These are phyloP conservation scores for Lepidopterella palustris DNA, from an alignment of 495 filamentous ascomycete species.

Conservation along the genomic window DNA sequence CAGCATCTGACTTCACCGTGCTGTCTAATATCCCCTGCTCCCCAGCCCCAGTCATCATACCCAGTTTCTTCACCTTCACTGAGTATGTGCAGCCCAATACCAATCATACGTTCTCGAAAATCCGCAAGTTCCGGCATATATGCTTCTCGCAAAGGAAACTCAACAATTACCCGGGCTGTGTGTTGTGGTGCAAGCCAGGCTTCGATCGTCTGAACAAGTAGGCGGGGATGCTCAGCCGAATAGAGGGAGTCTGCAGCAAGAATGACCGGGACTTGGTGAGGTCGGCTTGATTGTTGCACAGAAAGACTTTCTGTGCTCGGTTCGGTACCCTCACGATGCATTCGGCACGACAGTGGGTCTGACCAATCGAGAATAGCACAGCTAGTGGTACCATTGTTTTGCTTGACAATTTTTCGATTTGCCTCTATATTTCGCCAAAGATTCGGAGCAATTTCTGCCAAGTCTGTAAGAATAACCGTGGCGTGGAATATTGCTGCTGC, in stretches of 20 bases:
- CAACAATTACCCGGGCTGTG: constrained; percentile 52
- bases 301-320: constrained; percentile 14
- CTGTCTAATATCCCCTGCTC: constrained; percentile 40
- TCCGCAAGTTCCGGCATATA: constrained; percentile 49
- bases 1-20: constrained; percentile 53
- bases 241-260: constrained; percentile 70
- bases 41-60: constrained; percentile 71
- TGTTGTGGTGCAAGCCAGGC: constrained; percentile 45
- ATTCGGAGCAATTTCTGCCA: constrained; percentile 64
- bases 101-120: constrained; percentile 49
- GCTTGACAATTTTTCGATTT: constrained; percentile 40
- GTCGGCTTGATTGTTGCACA: background rate
- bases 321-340: background rate
- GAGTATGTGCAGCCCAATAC: constrained; percentile 46
- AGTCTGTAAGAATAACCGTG: constrained; percentile 56
- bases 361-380: constrained; percentile 65
- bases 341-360: constrained; percentile 27
- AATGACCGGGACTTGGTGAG: constrained; percentile 49
- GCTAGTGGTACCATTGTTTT: constrained; percentile 32
- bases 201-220: constrained; percentile 53
- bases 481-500: constrained; percentile 40
- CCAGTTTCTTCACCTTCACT: constrained; percentile 59
- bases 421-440: constrained; percentile 52
- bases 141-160: constrained; percentile 58
- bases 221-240: constrained; percentile 55